Conservation (phyloP, 2,329 filamentous ascomycete species). For the Fusarium chuoi region DNA sequence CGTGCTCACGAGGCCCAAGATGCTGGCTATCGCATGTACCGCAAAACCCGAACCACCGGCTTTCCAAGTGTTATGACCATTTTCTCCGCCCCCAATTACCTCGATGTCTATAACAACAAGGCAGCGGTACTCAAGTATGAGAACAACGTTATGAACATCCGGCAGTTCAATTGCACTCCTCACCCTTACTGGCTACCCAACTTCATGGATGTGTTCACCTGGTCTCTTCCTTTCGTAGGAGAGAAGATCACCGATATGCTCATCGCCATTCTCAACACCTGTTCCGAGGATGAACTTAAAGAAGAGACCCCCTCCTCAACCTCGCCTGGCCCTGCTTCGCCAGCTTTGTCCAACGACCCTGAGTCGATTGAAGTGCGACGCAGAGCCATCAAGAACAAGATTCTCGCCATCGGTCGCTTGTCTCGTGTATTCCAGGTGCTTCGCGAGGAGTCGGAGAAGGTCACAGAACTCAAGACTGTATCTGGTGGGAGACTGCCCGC, state of each 20-base stretch:
- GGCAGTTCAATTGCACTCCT: constrained; percentile 99
- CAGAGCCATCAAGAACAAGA: constrained; percentile 99
- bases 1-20: constrained; percentile 98
- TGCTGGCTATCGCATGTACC: constrained; percentile 98
- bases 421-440: constrained; percentile 98
- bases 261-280: constrained; percentile 97
- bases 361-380: constrained; percentile 94
- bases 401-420: constrained; percentile 93
- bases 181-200: constrained; percentile 99
- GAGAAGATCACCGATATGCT: constrained; percentile 99
- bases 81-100: constrained; percentile 98
- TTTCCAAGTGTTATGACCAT: constrained; percentile 99
- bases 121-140: constrained; percentile 98
- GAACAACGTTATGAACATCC: constrained; percentile 99
- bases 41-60: constrained; percentile 96
- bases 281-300: constrained; percentile 98
- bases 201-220: constrained; percentile 99
- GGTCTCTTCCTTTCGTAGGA: constrained; percentile 97
- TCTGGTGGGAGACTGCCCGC: constrained; percentile 91
- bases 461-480: constrained; percentile 97
- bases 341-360: constrained; percentile 73
- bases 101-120: constrained; percentile 99
- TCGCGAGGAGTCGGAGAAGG: constrained; percentile 94
- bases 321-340: constrained; percentile 77
- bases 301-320: constrained; percentile 80